Base-by-base conservation (phyloP, 2,329 filamentous ascomycete species). In the Epicoccum nigrum region DNA sequence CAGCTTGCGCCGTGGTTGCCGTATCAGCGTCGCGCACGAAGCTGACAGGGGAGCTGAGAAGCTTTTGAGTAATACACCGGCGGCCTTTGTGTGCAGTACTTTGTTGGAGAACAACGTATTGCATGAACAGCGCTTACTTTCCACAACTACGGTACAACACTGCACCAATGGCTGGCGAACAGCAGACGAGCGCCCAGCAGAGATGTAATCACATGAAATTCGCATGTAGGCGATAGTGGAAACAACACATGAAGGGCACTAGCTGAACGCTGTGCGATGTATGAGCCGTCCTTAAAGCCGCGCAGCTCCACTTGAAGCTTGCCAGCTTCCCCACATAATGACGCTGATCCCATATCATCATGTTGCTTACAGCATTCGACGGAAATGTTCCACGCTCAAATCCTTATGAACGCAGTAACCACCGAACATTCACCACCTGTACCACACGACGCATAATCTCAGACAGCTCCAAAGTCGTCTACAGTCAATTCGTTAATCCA, bases 241-340 rank as follows among this genome's bases (percentile, higher is more conserved):
- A 25, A 25, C 3, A 25, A 25, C 9, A 25, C 9, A 25, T 25
- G 23, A 25, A 25, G 9, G 23, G 9, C 23, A 4, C 3, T 25
- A 9, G 23, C 23, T 25, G 9, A 9, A 25, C 23, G n/a, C 23
- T 7, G 23, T 25, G 23, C 23, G 9, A 25, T 6, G 6, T 25
- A 25, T 25, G 23, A 25, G 23, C 28, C 33, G 41, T 48, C 30
- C 3, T 21, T 33, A 34, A 34, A 20, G 32, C 33, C 47, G 40
- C 15, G 23, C 9, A 50, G 32, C 33, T 30, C 46, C 28, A 30
- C 23, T 4, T 31, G 42, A 52, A 25, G 34, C 15, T 17, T n/a
- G 19, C n/a, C n/a, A 43, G 42, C 23, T 47, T 17, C 32, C 52
- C 59, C 55, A 55, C 59, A 59, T 47, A 62, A 57, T 62, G 54